A percentile compares a stretch with the other conserved stretches of the same genome.
Conservation (phyloP, 192 early-diverging fungal genomes). For the Kappamyces sp. region DNA sequence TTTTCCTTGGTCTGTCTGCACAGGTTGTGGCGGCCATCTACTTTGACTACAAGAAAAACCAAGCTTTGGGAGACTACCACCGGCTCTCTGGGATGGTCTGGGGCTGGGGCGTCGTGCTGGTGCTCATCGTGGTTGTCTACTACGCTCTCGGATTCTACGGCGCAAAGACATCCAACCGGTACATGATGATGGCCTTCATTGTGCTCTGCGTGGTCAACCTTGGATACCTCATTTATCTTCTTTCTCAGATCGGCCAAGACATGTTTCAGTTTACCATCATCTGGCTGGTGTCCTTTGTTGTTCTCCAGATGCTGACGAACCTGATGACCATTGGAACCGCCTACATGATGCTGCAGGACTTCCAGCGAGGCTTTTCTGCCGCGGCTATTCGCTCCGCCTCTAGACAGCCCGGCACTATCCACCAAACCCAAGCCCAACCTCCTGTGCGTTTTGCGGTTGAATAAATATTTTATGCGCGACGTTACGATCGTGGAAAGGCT, state of each 20-base stretch:
- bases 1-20: constrained; percentile 2
- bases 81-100: background rate
- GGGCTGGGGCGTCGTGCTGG: background rate
- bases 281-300: constrained; percentile 13
- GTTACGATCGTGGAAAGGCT: too few relatives aligned
- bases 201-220: background rate
- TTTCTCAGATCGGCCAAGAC: background rate
- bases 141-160: constrained; percentile 1
- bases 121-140: background rate
- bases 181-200: constrained; percentile 4
- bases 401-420: too few relatives aligned
- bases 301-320: constrained; percentile 2
- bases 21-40: background rate
- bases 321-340: background rate
- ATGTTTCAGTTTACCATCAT: constrained; percentile 5
- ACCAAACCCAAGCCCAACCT: too few relatives aligned
- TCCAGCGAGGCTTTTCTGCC: too few relatives aligned
- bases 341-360: too few relatives aligned
- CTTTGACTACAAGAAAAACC: background rate
- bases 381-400: too few relatives aligned
- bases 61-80: background rate
- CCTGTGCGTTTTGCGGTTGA: too few relatives aligned
- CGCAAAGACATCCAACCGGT: background rate
- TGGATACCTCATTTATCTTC: background rate
- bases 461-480: too few relatives aligned